These are phyloP conservation scores for Taphrina sp. DNA, from an alignment of 1,139 yeast species.

Conservation along the genomic window DNA sequence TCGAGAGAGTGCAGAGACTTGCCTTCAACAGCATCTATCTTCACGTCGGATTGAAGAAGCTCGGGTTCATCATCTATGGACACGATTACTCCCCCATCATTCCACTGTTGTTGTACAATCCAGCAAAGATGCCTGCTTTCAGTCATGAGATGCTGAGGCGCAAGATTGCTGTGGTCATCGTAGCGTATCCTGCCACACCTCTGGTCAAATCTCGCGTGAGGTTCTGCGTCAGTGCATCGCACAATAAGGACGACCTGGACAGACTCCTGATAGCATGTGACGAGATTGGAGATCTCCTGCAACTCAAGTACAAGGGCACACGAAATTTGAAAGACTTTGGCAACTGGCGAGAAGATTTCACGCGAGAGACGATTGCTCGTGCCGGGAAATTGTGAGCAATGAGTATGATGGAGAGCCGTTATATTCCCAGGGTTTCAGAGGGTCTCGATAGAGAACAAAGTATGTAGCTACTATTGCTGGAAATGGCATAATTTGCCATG, in stretches of 20 bases:
- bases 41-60: slow-evolving; percentile 80
- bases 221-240: slow-evolving; percentile 85
- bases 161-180: slow-evolving; percentile 91
- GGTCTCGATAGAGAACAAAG: too few species aligned
- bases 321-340: slow-evolving; percentile 10
- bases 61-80: slow-evolving; percentile 92
- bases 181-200: slow-evolving; percentile 97
- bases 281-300: slow-evolving; percentile 74
- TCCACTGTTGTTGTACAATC: slow-evolving; percentile 81
- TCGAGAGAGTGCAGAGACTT: slow-evolving; percentile 82
- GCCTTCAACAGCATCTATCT: slow-evolving; percentile 94
- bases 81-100: slow-evolving; percentile 96
- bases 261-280: slow-evolving; percentile 67
- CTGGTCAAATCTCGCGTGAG: slow-evolving; percentile 85
- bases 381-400: too few species aligned
- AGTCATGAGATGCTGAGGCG: slow-evolving; percentile 75
- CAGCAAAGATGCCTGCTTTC: slow-evolving; percentile 91
- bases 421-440: too few species aligned
- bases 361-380: slow-evolving; percentile 18
- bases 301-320: slow-evolving; percentile 53
- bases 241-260: slow-evolving; percentile 92
- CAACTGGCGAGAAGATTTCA: slow-evolving; percentile 16
- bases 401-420: too few species aligned
- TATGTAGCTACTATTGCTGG: too few species aligned
- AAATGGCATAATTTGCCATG: too few species aligned